These are phyloP conservation scores for Botrytis byssoidea DNA, from an alignment of 2,329 filamentous ascomycete genomes.

Conservation along the genomic window DNA sequence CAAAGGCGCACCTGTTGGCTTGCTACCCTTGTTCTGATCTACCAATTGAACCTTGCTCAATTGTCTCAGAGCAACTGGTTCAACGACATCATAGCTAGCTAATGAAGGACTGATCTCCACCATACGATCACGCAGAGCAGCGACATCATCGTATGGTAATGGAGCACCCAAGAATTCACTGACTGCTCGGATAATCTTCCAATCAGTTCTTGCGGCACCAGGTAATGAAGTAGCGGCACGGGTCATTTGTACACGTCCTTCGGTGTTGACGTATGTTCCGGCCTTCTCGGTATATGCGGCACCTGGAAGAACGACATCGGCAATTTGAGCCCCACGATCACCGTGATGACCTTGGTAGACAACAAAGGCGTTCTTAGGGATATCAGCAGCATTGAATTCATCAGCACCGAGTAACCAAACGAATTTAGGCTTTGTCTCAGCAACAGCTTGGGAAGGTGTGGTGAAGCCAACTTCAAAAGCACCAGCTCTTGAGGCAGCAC, in stretches of 20 bases:
- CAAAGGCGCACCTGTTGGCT: slow-evolving; percentile 69
- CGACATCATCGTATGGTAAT: slow-evolving; percentile 90
- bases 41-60: slow-evolving; percentile 93
- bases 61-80: slow-evolving; percentile 69
- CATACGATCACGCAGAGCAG: slow-evolving; percentile 88
- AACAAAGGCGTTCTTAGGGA: slow-evolving; percentile 94
- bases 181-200: slow-evolving; percentile 95
- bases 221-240: slow-evolving; percentile 85
- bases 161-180: slow-evolving; percentile 87
- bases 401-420: slow-evolving; percentile 96
- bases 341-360: slow-evolving; percentile 98
- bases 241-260: slow-evolving; percentile 92
- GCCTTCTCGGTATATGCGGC: slow-evolving; percentile 97
- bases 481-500: slow-evolving; percentile 85
- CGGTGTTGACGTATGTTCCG: slow-evolving; percentile 95
- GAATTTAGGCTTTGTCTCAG: slow-evolving; percentile 86
- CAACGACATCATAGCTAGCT: slow-evolving; percentile 85
- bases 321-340: slow-evolving; percentile 87
- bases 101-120: slow-evolving; percentile 90
- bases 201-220: slow-evolving; percentile 89
- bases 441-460: slow-evolving; percentile 76
- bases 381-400: slow-evolving; percentile 79
- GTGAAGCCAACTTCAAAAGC: slow-evolving; percentile 97
- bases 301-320: slow-evolving; percentile 89
- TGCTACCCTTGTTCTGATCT: slow-evolving; percentile 89